Conservation (phyloP, 169 alveolate genomes). For the Sarcocystis neurona region DNA sequence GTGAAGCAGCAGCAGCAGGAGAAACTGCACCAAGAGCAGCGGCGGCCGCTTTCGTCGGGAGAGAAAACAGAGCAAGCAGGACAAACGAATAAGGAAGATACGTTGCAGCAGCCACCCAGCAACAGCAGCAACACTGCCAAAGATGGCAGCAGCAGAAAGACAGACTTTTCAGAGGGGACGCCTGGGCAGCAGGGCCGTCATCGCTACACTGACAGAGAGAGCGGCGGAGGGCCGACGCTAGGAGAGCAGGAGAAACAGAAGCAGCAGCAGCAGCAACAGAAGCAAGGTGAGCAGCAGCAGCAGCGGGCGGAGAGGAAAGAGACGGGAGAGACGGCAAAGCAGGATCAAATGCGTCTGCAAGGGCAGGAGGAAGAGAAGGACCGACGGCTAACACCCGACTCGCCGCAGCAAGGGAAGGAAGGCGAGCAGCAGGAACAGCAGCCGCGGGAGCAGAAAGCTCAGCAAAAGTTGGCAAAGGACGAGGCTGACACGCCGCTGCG, state of each 20-base stretch:
- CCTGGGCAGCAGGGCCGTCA: too few relatives aligned
- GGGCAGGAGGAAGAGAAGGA: neutral
- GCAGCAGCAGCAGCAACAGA: too few relatives aligned
- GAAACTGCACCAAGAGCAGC: too few relatives aligned
- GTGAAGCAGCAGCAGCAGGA: neutral
- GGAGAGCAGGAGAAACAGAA: neutral
- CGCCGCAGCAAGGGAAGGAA: neutral
- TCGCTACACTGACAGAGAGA: too few relatives aligned
- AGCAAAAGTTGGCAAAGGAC: too few relatives aligned
- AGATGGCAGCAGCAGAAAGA: too few relatives aligned
- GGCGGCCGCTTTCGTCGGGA: neutral
- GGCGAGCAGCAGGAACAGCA: constrained; percentile 16
- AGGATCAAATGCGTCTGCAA: neutral
- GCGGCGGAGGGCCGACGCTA: neutral
- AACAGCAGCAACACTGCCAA: too few relatives aligned
- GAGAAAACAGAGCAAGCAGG: neutral
- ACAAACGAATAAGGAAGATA: neutral
- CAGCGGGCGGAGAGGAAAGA: neutral
- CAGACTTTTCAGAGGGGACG: too few relatives aligned
- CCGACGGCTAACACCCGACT: neutral
- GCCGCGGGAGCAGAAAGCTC: constrained; percentile 25
- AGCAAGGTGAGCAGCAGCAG: constrained; percentile 6
- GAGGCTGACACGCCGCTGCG: neutral
- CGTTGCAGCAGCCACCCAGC: neutral
- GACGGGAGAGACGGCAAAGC: neutral